Base-by-base conservation (phyloP, 2,329 filamentous ascomycete species). In the Trichophyton mentagrophytes region DNA sequence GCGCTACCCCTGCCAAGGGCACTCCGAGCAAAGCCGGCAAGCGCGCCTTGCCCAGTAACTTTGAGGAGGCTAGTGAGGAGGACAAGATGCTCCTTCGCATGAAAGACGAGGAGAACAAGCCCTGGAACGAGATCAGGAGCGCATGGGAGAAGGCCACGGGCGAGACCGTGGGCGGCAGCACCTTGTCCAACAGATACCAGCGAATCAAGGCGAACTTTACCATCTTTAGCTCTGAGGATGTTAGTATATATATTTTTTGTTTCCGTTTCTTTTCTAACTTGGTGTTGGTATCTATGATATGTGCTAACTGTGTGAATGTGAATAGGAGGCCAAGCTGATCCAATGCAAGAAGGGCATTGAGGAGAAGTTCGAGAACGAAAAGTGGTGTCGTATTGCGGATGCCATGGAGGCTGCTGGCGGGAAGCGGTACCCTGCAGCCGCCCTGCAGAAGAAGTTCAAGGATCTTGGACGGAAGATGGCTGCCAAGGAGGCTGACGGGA, bases 371-470 rank as follows among this genome's bases (percentile, higher is more conserved):
- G 71, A 74, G 58, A 62, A 60, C 25, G 69, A 72, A 44, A 76
- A 76, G 61, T 77, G 75, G 75, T 61, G 64, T 7, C 63, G 69
- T 40, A 72, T 78, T 40, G 66, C 72, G 0, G 66, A 71, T 11
- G 62, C 65, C 6, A 67, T 77, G 59, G 66, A 66, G 22, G 62
- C 65, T 6, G 66, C 66, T 25, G 69, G 70, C 3, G 73, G 73
- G 0, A 65, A 64, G 13, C 67, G 66, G 27, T 76, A 76, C 60
- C 66, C 73, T 40, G 60, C 65, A 7, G 63, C 68, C 17, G 67
- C 69, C 6, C 61, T 77, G 25, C 69, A 72, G 67, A 71, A 74
- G 63, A 72, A 73, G 64, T 74, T 72, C 64, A 75, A 74, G 68
- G 72, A 75, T 64, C 58, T 76, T 42, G 69, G 68, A 65, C 67